A percentile compares a stretch with the other conserved stretches of the same genome.
Conservation (phyloP, 140 eudicot genomes). For the Anethum foeniculum region DNA sequence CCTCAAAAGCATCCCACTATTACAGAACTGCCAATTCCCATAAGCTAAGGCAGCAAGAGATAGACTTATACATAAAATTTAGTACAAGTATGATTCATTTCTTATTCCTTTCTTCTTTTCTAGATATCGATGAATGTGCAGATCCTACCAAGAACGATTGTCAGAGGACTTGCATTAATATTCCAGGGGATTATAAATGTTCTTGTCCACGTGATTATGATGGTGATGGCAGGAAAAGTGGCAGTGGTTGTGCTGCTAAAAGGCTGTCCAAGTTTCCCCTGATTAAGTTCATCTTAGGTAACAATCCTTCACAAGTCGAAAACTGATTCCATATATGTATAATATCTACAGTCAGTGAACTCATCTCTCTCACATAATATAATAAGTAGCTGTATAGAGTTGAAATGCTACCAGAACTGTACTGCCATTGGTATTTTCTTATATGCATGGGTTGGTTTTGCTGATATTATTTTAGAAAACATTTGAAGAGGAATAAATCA, state of each 20-base stretch:
- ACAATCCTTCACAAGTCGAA: background rate
- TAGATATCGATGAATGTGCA: constrained; percentile 30
- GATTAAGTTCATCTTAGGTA: background rate
- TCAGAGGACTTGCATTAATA: constrained; percentile 13
- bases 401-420: too few species aligned
- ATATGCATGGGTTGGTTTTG: too few species aligned
- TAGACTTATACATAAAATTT: background rate
- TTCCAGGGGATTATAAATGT: constrained; percentile 23
- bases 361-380: too few species aligned
- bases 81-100: background rate
- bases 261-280: background rate
- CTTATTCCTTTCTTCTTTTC: background rate
- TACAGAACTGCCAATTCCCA: background rate
- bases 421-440: too few species aligned
- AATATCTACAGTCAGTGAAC: too few species aligned
- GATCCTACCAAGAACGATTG: constrained; percentile 13
- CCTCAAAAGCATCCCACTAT: background rate
- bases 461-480: too few species aligned
- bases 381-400: too few species aligned
- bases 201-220: constrained; percentile 30
- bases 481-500: too few species aligned
- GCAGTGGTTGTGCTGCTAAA: constrained; percentile 9
- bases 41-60: background rate
- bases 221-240: constrained; percentile 33
- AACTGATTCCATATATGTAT: background rate